These are phyloP conservation scores for Hanseniaspora gamundiae DNA, from an alignment of 1,139 yeast species.

Conservation along the genomic window DNA sequence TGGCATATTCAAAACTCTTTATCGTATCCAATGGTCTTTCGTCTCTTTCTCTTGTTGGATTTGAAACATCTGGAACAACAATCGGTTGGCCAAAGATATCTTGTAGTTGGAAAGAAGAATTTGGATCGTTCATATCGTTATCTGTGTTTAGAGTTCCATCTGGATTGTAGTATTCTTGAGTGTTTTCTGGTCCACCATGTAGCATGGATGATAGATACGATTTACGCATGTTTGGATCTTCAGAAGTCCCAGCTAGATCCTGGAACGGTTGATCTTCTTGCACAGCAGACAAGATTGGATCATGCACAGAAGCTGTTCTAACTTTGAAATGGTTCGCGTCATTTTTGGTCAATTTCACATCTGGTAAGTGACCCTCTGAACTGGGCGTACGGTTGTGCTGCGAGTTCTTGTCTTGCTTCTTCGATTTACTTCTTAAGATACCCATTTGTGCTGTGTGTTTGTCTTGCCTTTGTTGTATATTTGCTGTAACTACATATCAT, in stretches of 20 bases:
- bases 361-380: conserved; percentile 14
- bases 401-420: neutral
- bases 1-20: conserved; percentile 81
- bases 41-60: conserved; percentile 83
- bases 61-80: conserved; percentile 65
- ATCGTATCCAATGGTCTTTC: conserved; percentile 96
- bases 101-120: conserved; percentile 29
- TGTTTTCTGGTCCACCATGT: conserved; percentile 14
- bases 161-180: conserved; percentile 14
- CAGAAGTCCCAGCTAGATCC: conserved; percentile 35
- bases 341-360: conserved; percentile 31
- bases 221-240: conserved; percentile 22
- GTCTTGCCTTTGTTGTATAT: too few relatives aligned
- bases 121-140: conserved; percentile 31
- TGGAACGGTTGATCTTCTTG: conserved; percentile 95
- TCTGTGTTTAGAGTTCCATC: conserved; percentile 32
- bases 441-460: too few relatives aligned
- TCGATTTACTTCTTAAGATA: neutral
- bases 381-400: conserved; percentile 5
- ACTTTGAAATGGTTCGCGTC: conserved; percentile 43
- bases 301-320: conserved; percentile 59
- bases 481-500: too few relatives aligned
- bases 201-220: conserved; percentile 20
- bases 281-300: conserved; percentile 82
- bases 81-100: conserved; percentile 83